phyloP scores from a whole-genome alignment of 2,329 filamentous ascomycete species.

The Dactylellina leptospora region DNA sequence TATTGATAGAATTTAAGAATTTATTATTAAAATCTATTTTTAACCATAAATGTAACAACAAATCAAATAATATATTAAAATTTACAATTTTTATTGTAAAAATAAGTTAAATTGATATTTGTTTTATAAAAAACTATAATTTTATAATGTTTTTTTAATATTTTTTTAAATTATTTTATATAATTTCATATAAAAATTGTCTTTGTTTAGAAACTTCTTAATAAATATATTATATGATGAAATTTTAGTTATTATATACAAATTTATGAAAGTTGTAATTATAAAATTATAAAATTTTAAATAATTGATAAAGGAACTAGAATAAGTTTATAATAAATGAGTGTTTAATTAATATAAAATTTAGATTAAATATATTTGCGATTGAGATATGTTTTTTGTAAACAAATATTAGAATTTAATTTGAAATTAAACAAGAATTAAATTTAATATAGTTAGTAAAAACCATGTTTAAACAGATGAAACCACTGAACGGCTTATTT shows the following conservation, averaged over 20 bases:
- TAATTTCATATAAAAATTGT: slow-evolving; percentile 1
- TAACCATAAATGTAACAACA: slow-evolving; percentile 7
- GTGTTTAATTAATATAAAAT: slow-evolving; percentile 6
- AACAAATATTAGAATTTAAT: slow-evolving; percentile 1
- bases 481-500: neutral
- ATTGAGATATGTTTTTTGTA: neutral
- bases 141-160: neutral
- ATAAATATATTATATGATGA: slow-evolving; percentile 7
- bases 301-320: slow-evolving; percentile 3
- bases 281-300: slow-evolving; percentile 12
- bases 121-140: too few species aligned
- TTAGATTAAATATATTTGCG: slow-evolving; percentile 5
- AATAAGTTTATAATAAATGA: slow-evolving; percentile 12
- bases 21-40: neutral
- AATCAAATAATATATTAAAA: slow-evolving; percentile 19
- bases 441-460: neutral
- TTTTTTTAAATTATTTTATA: neutral
- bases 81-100: slow-evolving; percentile 14
- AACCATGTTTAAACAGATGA: neutral
- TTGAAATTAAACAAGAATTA: neutral
- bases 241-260: slow-evolving; percentile 7
- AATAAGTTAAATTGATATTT: slow-evolving; percentile 13
- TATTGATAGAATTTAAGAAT: slow-evolving; percentile 52
- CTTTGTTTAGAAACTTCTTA: neutral
- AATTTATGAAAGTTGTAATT: slow-evolving; percentile 12